Evolutionary conservation across 495 filamentous ascomycete species (phyloP), one percentile per base, ranked within the genome.

Genomic region (Aspergillus ostianus): DNA sequence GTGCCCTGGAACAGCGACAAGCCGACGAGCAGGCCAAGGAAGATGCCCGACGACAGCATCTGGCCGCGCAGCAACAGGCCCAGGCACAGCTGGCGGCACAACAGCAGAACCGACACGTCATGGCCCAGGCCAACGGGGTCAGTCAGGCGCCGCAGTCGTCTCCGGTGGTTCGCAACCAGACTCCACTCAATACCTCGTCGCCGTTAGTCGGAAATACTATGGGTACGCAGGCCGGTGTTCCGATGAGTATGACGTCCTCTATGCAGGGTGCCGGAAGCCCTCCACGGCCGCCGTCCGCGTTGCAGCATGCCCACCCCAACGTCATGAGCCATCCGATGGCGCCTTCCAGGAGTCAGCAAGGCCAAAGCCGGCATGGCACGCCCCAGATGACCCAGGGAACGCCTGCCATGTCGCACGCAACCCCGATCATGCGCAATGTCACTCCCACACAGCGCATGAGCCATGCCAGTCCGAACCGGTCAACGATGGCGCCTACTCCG

Each of bases 161-260:
- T 12, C 92, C 92, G 0, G 81, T 93, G 61, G 74, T 90, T 50
- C 83, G 90, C 32, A 88, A 93, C 52, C 85, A 87, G 56, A 96
- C 92, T 3, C 91, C 92, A 6, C 89, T 90, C 63, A 84, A 78
- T 44, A 84, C 83, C 56, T 91, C 90, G 20, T 94, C 92, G 18
- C 91, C 92, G 4, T 81, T 90, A 67, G 83, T 90, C 56, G 80
- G 79, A 47, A 86, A 78, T 62, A 67, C 68, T 48, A 84, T 80
- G 65, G 72, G 72, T 46, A 53, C 73, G 7, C 77, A 80, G 68
- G 77, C 75, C n/a, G 77, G 83, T 55, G 86, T 89, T 41, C 82
- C 91, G 0, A 94, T 96, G 91, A 86, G 86, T 47, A 81, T 85
- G 56, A 88, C 87, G n/a, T 85, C 87, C 36, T 93, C 90, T 2